A percentile compares a stretch with the other conserved stretches of the same genome.
Evolutionary conservation across 164 flowering plant genomes (phyloP).

Genomic region (Kingdonia uniflora): DNA sequence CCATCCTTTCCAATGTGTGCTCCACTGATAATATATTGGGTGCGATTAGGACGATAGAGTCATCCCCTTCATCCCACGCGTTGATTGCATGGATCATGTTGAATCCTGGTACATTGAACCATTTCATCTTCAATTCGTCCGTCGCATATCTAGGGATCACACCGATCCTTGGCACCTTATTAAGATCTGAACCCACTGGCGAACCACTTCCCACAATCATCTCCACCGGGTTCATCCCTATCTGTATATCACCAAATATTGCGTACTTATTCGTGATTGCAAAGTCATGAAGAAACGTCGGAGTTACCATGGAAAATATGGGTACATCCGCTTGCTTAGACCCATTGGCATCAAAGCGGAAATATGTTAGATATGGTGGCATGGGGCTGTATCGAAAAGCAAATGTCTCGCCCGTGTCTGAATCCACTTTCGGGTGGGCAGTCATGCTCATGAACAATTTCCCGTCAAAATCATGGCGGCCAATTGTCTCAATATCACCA

Average conservation of each 20-base stretch:
- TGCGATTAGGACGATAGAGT: slow-evolving; percentile 44
- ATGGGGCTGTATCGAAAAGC: slow-evolving; percentile 56
- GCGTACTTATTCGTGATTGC: slow-evolving; percentile 60
- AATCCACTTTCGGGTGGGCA: slow-evolving; percentile 74
- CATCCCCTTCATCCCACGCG: slow-evolving; percentile 71
- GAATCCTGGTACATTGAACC: slow-evolving; percentile 75
- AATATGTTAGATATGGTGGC: slow-evolving; percentile 57
- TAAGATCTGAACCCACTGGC: slow-evolving; percentile 33
- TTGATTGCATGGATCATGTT: slow-evolving; percentile 59
- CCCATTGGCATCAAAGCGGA: slow-evolving; percentile 37
- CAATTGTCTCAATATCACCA: slow-evolving; percentile 59
- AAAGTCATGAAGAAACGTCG: slow-evolving; percentile 70
- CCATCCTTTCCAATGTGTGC: slow-evolving; percentile 50
- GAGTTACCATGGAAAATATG: slow-evolving; percentile 38
- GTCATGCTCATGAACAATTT: slow-evolving; percentile 56
- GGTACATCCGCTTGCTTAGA: slow-evolving; percentile 49
- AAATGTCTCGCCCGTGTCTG: slow-evolving; percentile 52
- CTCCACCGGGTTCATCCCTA: slow-evolving; percentile 42
- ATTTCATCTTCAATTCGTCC: slow-evolving; percentile 49
- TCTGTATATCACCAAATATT: slow-evolving; percentile 51
- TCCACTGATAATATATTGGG: slow-evolving; percentile 51
- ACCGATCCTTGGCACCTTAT: slow-evolving; percentile 51
- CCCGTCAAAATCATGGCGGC: slow-evolving; percentile 52
- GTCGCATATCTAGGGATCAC: slow-evolving; percentile 56
- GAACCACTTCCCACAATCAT: slow-evolving; percentile 35